phyloP scores from a whole-genome alignment of 108 stramenopile genomes.

The Fistulifera pelliculosa region DNA sequence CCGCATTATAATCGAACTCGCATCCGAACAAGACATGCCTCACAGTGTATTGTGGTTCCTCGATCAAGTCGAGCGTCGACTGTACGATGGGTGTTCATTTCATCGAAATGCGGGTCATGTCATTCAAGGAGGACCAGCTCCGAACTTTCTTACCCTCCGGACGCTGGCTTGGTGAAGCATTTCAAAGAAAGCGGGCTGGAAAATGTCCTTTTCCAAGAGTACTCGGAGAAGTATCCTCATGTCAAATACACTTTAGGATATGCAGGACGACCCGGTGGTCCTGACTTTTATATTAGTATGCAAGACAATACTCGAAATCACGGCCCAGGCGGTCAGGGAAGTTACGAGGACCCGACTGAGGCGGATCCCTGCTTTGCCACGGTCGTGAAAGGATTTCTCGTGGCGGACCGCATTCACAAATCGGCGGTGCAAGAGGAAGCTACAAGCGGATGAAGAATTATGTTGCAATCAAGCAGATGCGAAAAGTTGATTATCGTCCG shows the following conservation, averaged over 20 bases:
- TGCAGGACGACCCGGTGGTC: constrained; percentile 87
- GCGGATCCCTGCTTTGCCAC: constrained; percentile 93
- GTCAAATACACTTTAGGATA: constrained; percentile 69
- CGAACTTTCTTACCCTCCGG: constrained; percentile 29
- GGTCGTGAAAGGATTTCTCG: constrained; percentile 47
- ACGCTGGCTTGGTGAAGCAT: constrained; percentile 12
- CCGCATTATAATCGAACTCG: constrained; percentile 53
- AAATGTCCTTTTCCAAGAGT: constrained; percentile 70
- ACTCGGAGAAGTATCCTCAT: constrained; percentile 65
- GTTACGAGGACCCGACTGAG: constrained; percentile 60
- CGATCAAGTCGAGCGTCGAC: constrained; percentile 58
- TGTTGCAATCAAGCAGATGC: background rate
- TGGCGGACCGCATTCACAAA: constrained; percentile 35
- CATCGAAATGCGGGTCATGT: constrained; percentile 75
- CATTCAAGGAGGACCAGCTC: constrained; percentile 55
- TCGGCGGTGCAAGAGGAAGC: background rate
- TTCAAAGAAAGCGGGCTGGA: constrained; percentile 33
- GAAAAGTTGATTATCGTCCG: too few species aligned
- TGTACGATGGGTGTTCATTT: constrained; percentile 66
- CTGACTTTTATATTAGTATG: constrained; percentile 86
- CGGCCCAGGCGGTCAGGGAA: constrained; percentile 83
- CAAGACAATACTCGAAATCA: constrained; percentile 71
- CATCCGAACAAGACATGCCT: constrained; percentile 68
- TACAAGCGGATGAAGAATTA: background rate
- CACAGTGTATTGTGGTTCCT: constrained; percentile 73